These are phyloP conservation scores for Meyerozyma smithsonii DNA, from an alignment of 1,139 yeast genomes.

Conservation along the genomic window DNA sequence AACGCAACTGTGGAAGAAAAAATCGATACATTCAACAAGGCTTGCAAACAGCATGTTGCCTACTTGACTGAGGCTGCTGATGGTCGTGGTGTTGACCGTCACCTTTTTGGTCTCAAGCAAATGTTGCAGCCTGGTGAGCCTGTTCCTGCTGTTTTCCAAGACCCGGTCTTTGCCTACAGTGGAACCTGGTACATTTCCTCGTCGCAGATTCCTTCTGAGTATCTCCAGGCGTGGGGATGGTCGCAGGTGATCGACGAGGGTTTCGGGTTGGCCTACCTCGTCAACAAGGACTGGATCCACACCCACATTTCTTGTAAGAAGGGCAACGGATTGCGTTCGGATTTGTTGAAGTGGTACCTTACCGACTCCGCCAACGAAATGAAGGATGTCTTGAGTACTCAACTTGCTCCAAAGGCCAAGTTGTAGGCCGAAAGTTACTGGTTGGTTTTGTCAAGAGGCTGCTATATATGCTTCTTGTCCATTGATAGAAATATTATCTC, in stretches of 20 bases:
- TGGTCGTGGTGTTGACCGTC: constrained; percentile 93
- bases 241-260: constrained; percentile 94
- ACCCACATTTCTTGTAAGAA: constrained; percentile 81
- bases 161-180: constrained; percentile 73
- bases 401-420: constrained; percentile 38
- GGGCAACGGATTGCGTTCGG: constrained; percentile 61
- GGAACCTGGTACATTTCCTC: constrained; percentile 83
- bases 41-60: constrained; percentile 69
- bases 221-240: constrained; percentile 94
- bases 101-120: constrained; percentile 82
- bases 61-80: constrained; percentile 76
- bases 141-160: constrained; percentile 68
- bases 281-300: constrained; percentile 80
- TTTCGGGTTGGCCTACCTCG: constrained; percentile 89
- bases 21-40: constrained; percentile 64
- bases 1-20: constrained; percentile 52
- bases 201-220: constrained; percentile 85
- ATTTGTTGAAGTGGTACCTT: constrained; percentile 64
- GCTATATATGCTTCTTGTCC: no score
- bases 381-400: constrained; percentile 52
- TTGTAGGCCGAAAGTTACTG: constrained; percentile 16
- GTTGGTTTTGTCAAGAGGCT: no score
- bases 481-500: no score
- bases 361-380: constrained; percentile 80
- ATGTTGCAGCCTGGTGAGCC: constrained; percentile 56